Evolutionary conservation across 306 rosid genomes (phyloP), one percentile per base, ranked within the genome.

Genomic region (Gastrolobium bilobum): DNA sequence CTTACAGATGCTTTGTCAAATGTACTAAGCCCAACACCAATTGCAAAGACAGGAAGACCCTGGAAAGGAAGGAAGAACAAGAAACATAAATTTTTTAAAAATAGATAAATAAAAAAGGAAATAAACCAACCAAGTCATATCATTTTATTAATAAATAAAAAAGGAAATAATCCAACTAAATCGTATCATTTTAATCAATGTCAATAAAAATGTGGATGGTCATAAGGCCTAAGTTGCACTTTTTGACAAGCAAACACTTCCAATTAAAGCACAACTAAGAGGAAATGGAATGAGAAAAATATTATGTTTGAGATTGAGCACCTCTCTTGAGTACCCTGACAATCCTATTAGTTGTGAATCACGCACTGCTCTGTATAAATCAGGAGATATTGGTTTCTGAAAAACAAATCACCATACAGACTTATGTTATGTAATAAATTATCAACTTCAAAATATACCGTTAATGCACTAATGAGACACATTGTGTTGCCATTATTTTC

Each of bases 1-100:
- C 99, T 87, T 84, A 95, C 99, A n/a, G 99, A 92, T 33, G 99
- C 99, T 85, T 90, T 95, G 82, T 95, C 98, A 67, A 82, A 92
- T 82, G 99, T 90, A 84, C 98, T 87, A 61, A 88, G 90, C 54
- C 98, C 99, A 52, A 72, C 92, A 47, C 97, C 93, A 57, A 91
- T 61, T 76, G 97, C 94, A 87, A 88, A 91, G 87, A 95, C 92
- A 33, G 98, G 99, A 69, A 92, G 79, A 54, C 99, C 99, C 99
- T 91, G 84, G 11, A 86, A 71, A 81, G 35, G 59, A 75, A 46
- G 61, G 48, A 6, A 66, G 69, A 51, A 47, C 30, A 71, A 60
- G 64, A 75, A 66, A 61, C 57, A 7, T n/a, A 67, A 37, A 33
- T 48, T 15, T 26, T 39, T 29, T 4, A 4, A 40, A 13, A 26